Conservation (phyloP, 208 protist genomes). For the Acanthamoeba triangularis region DNA sequence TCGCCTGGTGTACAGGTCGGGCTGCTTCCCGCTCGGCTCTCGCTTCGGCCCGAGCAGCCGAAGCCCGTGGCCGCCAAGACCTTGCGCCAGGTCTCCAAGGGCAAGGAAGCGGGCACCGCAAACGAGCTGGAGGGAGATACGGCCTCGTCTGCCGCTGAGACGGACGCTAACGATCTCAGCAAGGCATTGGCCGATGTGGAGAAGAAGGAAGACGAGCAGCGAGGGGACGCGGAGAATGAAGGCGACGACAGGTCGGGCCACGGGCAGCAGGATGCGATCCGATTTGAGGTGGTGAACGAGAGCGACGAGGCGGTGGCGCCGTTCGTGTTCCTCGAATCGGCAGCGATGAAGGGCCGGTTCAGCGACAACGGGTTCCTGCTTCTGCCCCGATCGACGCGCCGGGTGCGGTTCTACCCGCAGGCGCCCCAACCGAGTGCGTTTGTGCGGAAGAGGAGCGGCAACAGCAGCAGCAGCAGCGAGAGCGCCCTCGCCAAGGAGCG, state of each 20-base stretch:
- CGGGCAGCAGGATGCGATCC: background rate
- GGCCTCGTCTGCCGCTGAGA: background rate
- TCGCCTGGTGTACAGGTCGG: background rate
- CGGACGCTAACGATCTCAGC: too few species aligned
- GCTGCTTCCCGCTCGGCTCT: background rate
- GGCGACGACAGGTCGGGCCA: background rate
- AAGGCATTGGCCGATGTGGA: too few species aligned
- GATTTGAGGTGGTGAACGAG: slow-evolving; percentile 12
- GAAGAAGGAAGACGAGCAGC: background rate
- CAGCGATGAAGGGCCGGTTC: slow-evolving; percentile 7
- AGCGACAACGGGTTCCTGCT: slow-evolving; percentile 53
- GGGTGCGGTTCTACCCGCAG: slow-evolving; percentile 11
- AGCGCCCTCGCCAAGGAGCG: background rate
- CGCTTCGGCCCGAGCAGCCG: background rate
- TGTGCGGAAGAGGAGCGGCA: background rate
- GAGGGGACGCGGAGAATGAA: background rate
- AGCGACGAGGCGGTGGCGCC: slow-evolving; percentile 7
- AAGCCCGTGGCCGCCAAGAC: background rate
- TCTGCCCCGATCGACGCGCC: background rate
- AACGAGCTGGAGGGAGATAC: background rate
- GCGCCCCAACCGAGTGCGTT: background rate
- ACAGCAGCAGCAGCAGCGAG: background rate
- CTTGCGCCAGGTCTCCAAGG: background rate
- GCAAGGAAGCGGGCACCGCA: background rate
- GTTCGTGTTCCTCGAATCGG: slow-evolving; percentile 10